Evolutionary conservation across 345 rosid genomes (phyloP), one percentile per base, ranked within the genome.

Genomic region (Hibiscus tridactylites): DNA sequence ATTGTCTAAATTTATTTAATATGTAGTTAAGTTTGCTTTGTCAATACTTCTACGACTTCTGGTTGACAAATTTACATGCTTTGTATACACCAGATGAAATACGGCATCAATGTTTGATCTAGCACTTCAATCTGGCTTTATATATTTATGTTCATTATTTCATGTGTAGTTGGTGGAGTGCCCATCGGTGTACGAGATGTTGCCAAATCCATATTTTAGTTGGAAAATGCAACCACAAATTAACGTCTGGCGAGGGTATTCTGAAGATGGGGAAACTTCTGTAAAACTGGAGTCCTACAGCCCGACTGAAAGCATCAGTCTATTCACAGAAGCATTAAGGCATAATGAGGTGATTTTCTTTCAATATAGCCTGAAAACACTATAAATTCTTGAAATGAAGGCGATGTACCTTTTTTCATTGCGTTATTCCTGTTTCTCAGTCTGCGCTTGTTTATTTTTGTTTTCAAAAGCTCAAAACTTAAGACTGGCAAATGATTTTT

Each of bases 151-250:
- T 59, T 58, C 62, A 1, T 73, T 61, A 29, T 72, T 74, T 79
- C 47, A 8, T 61, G 67, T 63, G 62, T 65, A 92, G 98, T 80
- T 92, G 84, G 77, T 90, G 21, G 98, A 92, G 80, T 92, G 95
- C 68, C 98, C 96, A 39, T 90, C 98, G 19, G 83, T 92, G 49
- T 92, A 92, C 61, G 96, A 92, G 83, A 92, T 92, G 98, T 66
- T 92, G 91, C 81, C 80, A 77, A 92, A 92, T 86, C 93, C 98
- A 31, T 80, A 79, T 61, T 92, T 90, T 73, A 80, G 77, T 58
- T 90, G 96, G 96, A 71, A 75, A 65, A 86, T 61, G 66, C 84
- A 83, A 68, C 98, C 98, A 15, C 75, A 85, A 80, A 85, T 90
- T 82, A 76, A 75, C 42, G 98, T 92, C 74, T 90, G 96, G 98